Evolutionary conservation across 2,329 filamentous ascomycete genomes (phyloP).

Genomic region (Calonectria pauciramosa): DNA sequence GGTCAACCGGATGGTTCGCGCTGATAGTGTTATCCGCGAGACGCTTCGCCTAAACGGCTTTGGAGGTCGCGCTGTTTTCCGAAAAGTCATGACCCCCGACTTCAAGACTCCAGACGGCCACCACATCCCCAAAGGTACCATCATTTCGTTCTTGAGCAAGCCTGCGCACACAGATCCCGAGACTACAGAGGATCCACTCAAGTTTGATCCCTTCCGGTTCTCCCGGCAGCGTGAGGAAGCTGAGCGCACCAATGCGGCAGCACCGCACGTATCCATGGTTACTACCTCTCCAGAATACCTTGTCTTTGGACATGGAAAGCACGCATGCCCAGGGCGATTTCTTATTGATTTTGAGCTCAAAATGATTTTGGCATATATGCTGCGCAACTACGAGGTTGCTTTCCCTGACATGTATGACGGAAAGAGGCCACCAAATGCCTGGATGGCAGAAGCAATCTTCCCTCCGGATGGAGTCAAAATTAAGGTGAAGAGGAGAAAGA

Average conservation of each 20-base stretch:
- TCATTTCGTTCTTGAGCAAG: not conserved
- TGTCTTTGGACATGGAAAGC: constrained; percentile 52
- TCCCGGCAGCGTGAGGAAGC: constrained; percentile 51
- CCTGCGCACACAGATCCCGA: not conserved
- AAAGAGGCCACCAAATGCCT: constrained; percentile 35
- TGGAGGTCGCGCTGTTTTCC: constrained; percentile 45
- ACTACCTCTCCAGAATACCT: constrained; percentile 44
- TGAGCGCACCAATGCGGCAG: constrained; percentile 4
- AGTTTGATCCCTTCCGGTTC: constrained; percentile 10
- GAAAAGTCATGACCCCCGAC: constrained; percentile 46
- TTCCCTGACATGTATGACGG: constrained; percentile 39
- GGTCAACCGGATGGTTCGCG: constrained; percentile 52
- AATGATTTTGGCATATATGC: constrained; percentile 45
- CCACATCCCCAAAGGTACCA: not conserved
- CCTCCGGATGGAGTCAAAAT: constrained; percentile 37
- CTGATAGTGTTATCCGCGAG: constrained; percentile 60
- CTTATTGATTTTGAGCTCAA: constrained; percentile 50
- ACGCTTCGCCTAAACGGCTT: constrained; percentile 55
- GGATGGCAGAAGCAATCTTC: constrained; percentile 37
- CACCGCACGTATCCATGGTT: constrained; percentile 31
- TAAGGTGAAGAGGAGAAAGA: constrained; percentile 33
- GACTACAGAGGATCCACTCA: not conserved
- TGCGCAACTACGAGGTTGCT: constrained; percentile 38
- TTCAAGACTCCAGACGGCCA: constrained; percentile 45
- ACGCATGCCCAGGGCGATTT: constrained; percentile 50